Evolutionary conservation across 495 filamentous ascomycete species (phyloP), one percentile per base, ranked within the genome.

Genomic region (Amorphotheca resinae): DNA sequence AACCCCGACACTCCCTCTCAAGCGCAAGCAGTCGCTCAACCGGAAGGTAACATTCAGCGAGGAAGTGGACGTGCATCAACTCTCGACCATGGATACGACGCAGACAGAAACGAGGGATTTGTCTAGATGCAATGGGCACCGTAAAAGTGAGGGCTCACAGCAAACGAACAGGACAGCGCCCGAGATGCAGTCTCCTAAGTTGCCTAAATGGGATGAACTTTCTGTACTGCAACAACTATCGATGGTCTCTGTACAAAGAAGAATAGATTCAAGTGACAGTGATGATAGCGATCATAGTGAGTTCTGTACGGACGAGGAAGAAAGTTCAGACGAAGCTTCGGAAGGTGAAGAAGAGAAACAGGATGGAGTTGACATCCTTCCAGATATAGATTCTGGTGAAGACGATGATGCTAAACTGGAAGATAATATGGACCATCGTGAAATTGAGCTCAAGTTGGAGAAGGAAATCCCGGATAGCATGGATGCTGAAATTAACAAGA

Each of bases 211-310:
- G 22, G 16, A 51, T 9, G 34, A 38, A 9, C 33, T 46, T 18
- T 14, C 31, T 15, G 33, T 40, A 23, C 20, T 32, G 1, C 38
- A 51, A 41, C 26, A 43, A 22, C 33, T 46, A 21, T 34, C 22
- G 22, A 30, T 39, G 22, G 49, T 51, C 15, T 42, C 42, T n/a
- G 22, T 44, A 16, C 36, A 18, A 40, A 47, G 17, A 41, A 26
- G 41, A 22, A n/a, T 20, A 25, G 16, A 18, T 18, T 18, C 20
- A 3, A 36, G 35, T 21, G 20, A 38, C 11, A 31, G 15, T 6
- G 30, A 41, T 2, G 23, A 30, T 38, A 38, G 17, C 11, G 37
- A 42, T 22, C 26, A 38, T 38, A 25, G 12, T 16, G 15, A 31
- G 6, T 8, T 15, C 17, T 14, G 3, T 17, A 21, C 9, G 5